phyloP scores from a whole-genome alignment of 805 yeast genomes.

The Candida xiaguanensis region DNA sequence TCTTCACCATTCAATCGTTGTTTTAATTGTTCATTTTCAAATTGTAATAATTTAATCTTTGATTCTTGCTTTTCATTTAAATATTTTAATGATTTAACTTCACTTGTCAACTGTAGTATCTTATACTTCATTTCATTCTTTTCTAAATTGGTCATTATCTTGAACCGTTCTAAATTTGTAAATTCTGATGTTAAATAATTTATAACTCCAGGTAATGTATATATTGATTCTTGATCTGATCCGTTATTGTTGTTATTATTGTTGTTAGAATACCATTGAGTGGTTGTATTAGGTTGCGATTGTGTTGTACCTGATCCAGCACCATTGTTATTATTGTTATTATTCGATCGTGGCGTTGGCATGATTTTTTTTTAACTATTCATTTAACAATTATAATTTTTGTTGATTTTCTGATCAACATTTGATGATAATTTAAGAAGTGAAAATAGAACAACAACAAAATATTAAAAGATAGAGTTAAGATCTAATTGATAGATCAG shows the following conservation, averaged over 20 bases:
- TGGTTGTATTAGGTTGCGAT: slow-evolving; percentile 1
- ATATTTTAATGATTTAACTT: slow-evolving; percentile 42
- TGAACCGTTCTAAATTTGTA: slow-evolving; percentile 39
- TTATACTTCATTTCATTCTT: slow-evolving; percentile 49
- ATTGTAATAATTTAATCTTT: slow-evolving; percentile 37
- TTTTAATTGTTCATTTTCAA: slow-evolving; percentile 15
- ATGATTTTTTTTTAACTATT: neutral
- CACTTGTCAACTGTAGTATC: slow-evolving; percentile 51
- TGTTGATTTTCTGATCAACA: slow-evolving; percentile 1
- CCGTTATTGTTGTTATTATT: slow-evolving; percentile 9
- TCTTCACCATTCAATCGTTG: neutral
- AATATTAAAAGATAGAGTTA: too few relatives aligned
- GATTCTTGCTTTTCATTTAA: slow-evolving; percentile 39
- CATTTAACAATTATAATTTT: neutral
- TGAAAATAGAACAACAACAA: neutral
- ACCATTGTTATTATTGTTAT: too few relatives aligned
- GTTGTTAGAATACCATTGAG: slow-evolving; percentile 13
- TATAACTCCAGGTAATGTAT: slow-evolving; percentile 57
- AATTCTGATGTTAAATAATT: slow-evolving; percentile 58
- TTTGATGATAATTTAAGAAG: too few relatives aligned
- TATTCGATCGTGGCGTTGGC: slow-evolving; percentile 5
- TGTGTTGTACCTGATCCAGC: neutral
- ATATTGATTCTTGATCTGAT: slow-evolving; percentile 13
- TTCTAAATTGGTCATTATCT: slow-evolving; percentile 52
- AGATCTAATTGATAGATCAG: too few relatives aligned